These are phyloP conservation scores for Colletotrichum orbiculare DNA, from an alignment of 2,329 filamentous ascomycete genomes.

Conservation along the genomic window DNA sequence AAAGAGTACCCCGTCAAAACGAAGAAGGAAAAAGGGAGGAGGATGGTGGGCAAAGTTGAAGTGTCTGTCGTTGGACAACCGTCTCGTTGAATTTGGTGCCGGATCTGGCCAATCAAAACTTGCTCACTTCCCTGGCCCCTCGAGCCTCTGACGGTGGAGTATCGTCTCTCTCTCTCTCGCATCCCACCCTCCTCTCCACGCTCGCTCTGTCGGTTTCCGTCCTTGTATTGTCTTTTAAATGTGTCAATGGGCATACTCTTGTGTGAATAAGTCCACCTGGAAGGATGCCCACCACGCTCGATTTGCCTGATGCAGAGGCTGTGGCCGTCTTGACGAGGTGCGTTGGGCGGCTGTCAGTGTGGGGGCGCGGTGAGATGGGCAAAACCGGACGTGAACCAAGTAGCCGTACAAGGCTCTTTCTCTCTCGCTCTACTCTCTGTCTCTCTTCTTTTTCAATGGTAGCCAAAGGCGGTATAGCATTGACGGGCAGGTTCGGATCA, in stretches of 20 bases:
- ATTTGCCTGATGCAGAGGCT: constrained; percentile 23
- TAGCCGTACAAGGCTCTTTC: no score
- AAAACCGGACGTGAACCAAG: no score
- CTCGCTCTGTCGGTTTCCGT: neutral
- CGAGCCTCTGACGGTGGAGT: constrained; percentile 35
- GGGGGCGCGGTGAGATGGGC: neutral
- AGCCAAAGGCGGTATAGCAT: constrained; percentile 16
- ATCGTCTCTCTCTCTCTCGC: constrained; percentile 4
- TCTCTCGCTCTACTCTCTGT: no score
- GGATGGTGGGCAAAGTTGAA: constrained; percentile 1
- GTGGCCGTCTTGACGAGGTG: neutral
- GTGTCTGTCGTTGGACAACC: constrained; percentile 27
- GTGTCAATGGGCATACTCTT: neutral
- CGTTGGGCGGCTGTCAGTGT: neutral
- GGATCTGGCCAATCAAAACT: constrained; percentile 57
- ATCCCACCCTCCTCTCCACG: constrained; percentile 36
- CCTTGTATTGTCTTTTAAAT: constrained; percentile 5
- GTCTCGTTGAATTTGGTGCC: constrained; percentile 35
- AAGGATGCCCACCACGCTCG: constrained; percentile 10
- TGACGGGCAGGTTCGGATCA: constrained; percentile 9
- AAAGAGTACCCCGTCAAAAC: constrained; percentile 5
- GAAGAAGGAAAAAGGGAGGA: neutral
- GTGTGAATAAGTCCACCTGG: no score
- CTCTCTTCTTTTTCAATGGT: no score
- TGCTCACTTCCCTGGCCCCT: constrained; percentile 49